Percentiles rank a stretch among this genome's conserved stretches.
These are phyloP conservation scores for Sequoia sempervirens DNA, from an alignment of 75 land plant genomes.

Conservation along the genomic window DNA sequence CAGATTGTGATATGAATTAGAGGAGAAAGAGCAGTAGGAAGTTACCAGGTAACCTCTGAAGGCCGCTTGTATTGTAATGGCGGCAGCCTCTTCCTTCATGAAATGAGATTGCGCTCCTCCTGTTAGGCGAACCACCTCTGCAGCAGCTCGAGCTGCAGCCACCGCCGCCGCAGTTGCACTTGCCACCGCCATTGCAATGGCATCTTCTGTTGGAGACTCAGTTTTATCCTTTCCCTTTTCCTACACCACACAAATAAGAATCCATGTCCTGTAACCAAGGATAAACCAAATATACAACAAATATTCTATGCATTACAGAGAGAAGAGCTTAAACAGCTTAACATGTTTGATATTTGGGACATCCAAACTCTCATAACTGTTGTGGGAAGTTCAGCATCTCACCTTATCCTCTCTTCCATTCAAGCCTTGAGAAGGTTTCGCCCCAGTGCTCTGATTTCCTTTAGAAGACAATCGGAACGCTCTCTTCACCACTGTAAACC, in stretches of 20 bases:
- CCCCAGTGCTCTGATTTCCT: constrained; percentile 19
- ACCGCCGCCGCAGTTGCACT: constrained; percentile 60
- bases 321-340: background rate
- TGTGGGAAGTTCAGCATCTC: no score
- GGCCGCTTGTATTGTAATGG: constrained; percentile 67
- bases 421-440: constrained; percentile 3
- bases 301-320: background rate
- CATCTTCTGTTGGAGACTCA: constrained; percentile 16
- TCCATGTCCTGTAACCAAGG: background rate
- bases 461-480: constrained; percentile 82
- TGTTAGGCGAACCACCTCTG: constrained; percentile 47
- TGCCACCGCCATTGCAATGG: constrained; percentile 59
- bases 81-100: constrained; percentile 55
- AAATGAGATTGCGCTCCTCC: constrained; percentile 16
- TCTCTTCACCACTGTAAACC: constrained; percentile 82
- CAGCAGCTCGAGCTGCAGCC: constrained; percentile 62
- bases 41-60: constrained; percentile 82
- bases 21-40: background rate
- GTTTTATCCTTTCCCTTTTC: background rate
- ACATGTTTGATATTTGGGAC: background rate
- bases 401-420: constrained; percentile 48
- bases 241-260: background rate
- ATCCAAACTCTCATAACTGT: background rate
- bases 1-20: background rate
- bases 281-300: background rate